Base-by-base conservation (phyloP, 1,284 basidiomycete genomes). In the Xerocomus amazonicus region DNA sequence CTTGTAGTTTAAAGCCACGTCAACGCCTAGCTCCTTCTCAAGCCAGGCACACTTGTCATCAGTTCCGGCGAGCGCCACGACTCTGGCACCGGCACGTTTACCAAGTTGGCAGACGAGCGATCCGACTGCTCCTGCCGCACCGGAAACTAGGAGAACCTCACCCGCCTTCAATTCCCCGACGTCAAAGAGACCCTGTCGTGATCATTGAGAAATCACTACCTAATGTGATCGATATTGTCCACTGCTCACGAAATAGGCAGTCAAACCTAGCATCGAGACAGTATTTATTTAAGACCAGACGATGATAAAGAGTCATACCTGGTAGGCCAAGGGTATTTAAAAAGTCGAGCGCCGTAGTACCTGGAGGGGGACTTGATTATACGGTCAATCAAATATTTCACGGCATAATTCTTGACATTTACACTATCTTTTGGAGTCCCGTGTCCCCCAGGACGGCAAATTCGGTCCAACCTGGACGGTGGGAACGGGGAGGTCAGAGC, bases 1-100 rank as follows among this genome's bases (percentile, higher is more conserved):
- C 70, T 96, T 97, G 74, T 97, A 97, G 68, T 97, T 90, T 63
- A 97, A 72, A 0, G 85, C 89, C 47, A 78, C 80, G 60, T 94
- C 90, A 42, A 90, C 85, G 14, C 91, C 91, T 26, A 96, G 69
- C 48, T 92, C 87, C 41, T 81, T 75, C 65, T 84, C 78, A 33
- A 97, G 80, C 83, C 90, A 92, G 8, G 76, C 71, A 66, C 89
- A 91, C 69, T 97, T 97, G 31, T 90, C 90, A 9, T 76, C 63
- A 0, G 82, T 80, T 16, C 87, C 87, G 0, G 86, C 63, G 27
- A 70, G 89, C 10, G 84, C 93, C 56, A 92, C 84, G 43, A 97
- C 92, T 56, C 81, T 87, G 32, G 86, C 86, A 31, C 87, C 87
- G 16, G 74, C 70, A 42, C 79, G 74, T 65, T 87, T 89, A 48